Percentiles rank a stretch among this genome's conserved stretches.
Conservation (phyloP, 1,284 basidiomycete genomes). For the Rhodotorula sp. region DNA sequence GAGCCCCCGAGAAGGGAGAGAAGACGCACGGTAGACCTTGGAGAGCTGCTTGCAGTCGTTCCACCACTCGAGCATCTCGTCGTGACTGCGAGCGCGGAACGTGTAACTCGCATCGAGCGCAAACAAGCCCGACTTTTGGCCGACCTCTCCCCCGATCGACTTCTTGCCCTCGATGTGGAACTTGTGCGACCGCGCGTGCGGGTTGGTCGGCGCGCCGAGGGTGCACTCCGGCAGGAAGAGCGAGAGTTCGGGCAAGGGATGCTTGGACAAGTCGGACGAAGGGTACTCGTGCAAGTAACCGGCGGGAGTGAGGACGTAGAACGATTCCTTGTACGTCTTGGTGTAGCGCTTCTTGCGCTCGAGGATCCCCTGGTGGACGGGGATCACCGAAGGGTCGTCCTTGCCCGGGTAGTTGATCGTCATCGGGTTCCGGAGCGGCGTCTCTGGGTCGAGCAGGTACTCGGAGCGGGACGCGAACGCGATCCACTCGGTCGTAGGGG, state of each 20-base stretch:
- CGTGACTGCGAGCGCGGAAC: conserved; percentile 83
- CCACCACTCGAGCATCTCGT: conserved; percentile 99
- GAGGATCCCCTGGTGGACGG: conserved; percentile 86
- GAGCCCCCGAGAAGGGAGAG: conserved; percentile 68
- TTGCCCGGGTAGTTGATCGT: conserved; percentile 85
- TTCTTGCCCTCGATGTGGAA: conserved; percentile 95
- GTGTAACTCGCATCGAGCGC: conserved; percentile 70
- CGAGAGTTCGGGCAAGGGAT: conserved; percentile 69
- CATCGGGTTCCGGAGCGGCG: conserved; percentile 65
- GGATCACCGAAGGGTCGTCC: conserved; percentile 82
- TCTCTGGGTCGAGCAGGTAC: conserved; percentile 95
- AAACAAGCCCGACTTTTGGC: conserved; percentile 49
- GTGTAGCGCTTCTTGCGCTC: conserved; percentile 98
- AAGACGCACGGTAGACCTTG: conserved; percentile 65
- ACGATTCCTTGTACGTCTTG: conserved; percentile 76
- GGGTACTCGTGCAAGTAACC: conserved; percentile 75
- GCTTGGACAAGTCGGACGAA: conserved; percentile 70
- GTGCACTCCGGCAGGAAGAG: conserved; percentile 95
- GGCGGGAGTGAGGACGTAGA: conserved; percentile 90
- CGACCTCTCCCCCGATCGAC: conserved; percentile 49
- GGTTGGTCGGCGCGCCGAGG: conserved; percentile 82
- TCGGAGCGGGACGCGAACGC: conserved; percentile 90
- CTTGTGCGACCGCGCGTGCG: conserved; percentile 74
- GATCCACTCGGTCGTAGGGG: conserved; percentile 95
- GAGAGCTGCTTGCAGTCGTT: conserved; percentile 96